Base-by-base conservation (phyloP, 768 basidiomycete species). In the Dictyophora rubrovolvata region DNA sequence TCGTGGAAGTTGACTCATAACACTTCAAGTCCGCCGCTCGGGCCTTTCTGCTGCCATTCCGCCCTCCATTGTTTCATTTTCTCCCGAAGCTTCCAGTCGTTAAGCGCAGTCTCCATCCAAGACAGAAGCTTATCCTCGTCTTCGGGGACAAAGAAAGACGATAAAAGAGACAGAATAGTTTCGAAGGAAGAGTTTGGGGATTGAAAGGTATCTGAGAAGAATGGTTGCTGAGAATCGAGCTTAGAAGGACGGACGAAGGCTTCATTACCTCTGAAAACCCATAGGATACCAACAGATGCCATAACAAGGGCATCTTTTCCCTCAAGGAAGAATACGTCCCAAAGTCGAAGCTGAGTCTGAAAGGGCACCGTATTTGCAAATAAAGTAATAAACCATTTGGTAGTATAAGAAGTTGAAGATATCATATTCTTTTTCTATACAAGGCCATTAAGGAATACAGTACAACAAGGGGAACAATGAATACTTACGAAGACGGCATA, bases 371-470 rank as follows among this genome's bases (percentile, higher is more conserved):
- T 89, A 68, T 95, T 96, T 53, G 93, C 84, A 67, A 97, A 99
- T 14, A 98, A 76, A 1, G 96, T 98, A 71, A 99, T 98, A 69
- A 97, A 99, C 96, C 96, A 98, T 71, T 98, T 98, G 1, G 95
- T 97, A 23, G 93, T 93, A 73, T 95, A 99, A 18, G 91, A 84
- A 28, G 93, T 94, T 12, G 92, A 93, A 8, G 89, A 89, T 60
- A 99, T 87, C 80, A 82, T 87, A 65, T 97, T 86, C 65, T 82
- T 86, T 73, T 84, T 82, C 78, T 79, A 56, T 20, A 18, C 28
- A n/a, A 47, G 5, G 42, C 10, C n/a, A 42, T 42, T n/a, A 42
- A n/a, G 2, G 4, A 42, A n/a, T 48, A 14, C 21, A 33, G 14
- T 42, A 21, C 7, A 34, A 12, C 34, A 17, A 35, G 53, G 55